Evolutionary conservation across 768 basidiomycete genomes (phyloP).

Genomic region (Agrocybe pediades): DNA sequence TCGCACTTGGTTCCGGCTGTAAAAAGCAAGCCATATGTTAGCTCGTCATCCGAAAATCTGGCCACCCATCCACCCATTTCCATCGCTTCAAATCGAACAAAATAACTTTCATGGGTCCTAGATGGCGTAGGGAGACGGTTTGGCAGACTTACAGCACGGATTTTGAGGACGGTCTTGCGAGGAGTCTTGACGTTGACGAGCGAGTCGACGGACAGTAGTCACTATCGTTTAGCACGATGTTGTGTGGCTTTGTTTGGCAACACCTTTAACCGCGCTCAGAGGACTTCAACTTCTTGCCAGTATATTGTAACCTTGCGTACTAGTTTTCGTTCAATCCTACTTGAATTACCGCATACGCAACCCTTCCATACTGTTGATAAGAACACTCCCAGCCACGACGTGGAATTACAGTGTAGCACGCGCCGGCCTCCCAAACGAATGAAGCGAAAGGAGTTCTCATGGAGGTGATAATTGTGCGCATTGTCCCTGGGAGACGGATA

Average conservation of each 20-base stretch:
- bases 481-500: not conserved
- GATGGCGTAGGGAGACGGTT: conserved; percentile 17
- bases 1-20: conserved; percentile 43
- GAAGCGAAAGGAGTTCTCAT: too few species aligned
- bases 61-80: conserved; percentile 41
- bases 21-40: conserved; percentile 23
- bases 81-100: conserved; percentile 25
- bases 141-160: conserved; percentile 39
- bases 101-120: conserved; percentile 22
- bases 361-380: too few species aligned
- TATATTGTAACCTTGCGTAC: too few species aligned
- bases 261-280: conserved; percentile 2
- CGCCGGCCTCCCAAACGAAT: too few species aligned
- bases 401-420: too few species aligned
- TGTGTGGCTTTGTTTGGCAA: conserved; percentile 21
- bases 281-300: too few species aligned
- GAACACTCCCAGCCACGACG: too few species aligned
- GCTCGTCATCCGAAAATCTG: conserved; percentile 36
- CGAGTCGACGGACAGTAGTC: conserved; percentile 19
- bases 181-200: conserved; percentile 43
- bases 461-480: too few species aligned
- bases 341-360: too few species aligned
- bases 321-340: too few species aligned
- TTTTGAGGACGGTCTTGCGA: conserved; percentile 39
- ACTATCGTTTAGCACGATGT: conserved; percentile 10